These are phyloP conservation scores for Raphidocelis subcapitata DNA, from an alignment of 139 green algal species.

Conservation along the genomic window DNA sequence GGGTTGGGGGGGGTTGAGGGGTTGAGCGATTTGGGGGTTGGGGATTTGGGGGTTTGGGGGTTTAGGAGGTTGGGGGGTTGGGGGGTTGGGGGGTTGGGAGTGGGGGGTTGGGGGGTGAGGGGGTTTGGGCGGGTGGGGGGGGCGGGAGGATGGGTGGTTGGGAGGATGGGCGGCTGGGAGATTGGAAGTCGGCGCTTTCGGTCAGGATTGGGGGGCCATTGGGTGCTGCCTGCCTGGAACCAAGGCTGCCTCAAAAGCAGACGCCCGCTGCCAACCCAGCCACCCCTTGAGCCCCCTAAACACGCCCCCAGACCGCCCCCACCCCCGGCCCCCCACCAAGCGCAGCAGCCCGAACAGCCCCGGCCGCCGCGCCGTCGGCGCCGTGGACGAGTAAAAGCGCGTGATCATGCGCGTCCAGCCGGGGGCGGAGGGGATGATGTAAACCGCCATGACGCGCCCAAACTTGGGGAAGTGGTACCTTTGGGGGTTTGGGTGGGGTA, in stretches of 20 bases:
- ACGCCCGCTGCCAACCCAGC: neutral
- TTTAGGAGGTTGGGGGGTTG: too few species aligned
- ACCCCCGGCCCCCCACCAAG: neutral
- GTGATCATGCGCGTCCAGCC: constrained; percentile 27
- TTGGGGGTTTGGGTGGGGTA: neutral
- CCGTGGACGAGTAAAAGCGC: constrained; percentile 19
- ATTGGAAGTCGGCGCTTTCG: too few species aligned
- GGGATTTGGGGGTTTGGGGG: too few species aligned
- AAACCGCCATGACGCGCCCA: constrained; percentile 24
- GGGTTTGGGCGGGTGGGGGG: too few species aligned
- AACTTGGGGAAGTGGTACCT: constrained; percentile 21
- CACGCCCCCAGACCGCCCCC: neutral
- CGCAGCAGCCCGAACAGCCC: constrained; percentile 12
- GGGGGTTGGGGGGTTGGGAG: too few species aligned
- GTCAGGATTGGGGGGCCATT: too few species aligned
- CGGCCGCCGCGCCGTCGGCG: neutral
- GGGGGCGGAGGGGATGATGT: constrained; percentile 21
- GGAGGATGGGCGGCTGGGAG: too few species aligned
- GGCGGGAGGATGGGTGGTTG: too few species aligned
- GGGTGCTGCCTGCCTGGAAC: too few species aligned
- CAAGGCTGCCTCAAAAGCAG: too few species aligned
- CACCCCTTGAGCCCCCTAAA: constrained; percentile 1
- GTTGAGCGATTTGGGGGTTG: too few species aligned
- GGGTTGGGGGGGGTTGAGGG: neutral
- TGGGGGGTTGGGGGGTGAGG: too few species aligned